Conservation (phyloP, 805 yeast genomes). For the Cyberlindnera euphorbiae region DNA sequence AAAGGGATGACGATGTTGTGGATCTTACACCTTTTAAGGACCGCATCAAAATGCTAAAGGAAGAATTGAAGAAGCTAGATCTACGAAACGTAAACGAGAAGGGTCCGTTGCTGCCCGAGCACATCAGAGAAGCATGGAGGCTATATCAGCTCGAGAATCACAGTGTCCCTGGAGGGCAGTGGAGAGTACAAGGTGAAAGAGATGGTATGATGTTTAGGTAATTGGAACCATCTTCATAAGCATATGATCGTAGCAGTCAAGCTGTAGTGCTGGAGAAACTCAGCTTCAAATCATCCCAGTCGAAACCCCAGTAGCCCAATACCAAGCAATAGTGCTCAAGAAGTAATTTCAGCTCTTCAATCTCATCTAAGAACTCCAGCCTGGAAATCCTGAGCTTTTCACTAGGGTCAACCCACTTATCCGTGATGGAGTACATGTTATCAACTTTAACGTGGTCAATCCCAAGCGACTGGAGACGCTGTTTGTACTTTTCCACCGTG, state of each 20-base stretch:
- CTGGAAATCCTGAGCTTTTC: conserved; percentile 40
- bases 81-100: conserved; percentile 33
- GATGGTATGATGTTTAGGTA: conserved; percentile 70
- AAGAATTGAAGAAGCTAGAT: conserved; percentile 24
- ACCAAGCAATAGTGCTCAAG: conserved; percentile 49
- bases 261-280: background rate
- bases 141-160: conserved; percentile 63
- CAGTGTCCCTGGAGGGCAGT: conserved; percentile 54
- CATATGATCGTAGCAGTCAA: too few species aligned
- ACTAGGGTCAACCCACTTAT: conserved; percentile 28
- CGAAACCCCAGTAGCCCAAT: conserved; percentile 24
- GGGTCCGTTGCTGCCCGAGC: conserved; percentile 75
- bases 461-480: conserved; percentile 17
- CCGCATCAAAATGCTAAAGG: conserved; percentile 21
- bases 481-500: conserved; percentile 28
- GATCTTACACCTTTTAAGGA: conserved; percentile 11
- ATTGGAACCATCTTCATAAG: too few species aligned
- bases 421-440: conserved; percentile 32
- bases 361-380: conserved; percentile 53
- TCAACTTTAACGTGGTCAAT: conserved; percentile 12
- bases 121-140: conserved; percentile 86
- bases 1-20: conserved; percentile 4
- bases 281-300: conserved; percentile 20
- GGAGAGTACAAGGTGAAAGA: conserved; percentile 69
- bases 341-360: conserved; percentile 50